Evolutionary conservation across 306 rosid species (phyloP), one percentile per base, ranked within the genome.

Genomic region (Cicer cuneatum): DNA sequence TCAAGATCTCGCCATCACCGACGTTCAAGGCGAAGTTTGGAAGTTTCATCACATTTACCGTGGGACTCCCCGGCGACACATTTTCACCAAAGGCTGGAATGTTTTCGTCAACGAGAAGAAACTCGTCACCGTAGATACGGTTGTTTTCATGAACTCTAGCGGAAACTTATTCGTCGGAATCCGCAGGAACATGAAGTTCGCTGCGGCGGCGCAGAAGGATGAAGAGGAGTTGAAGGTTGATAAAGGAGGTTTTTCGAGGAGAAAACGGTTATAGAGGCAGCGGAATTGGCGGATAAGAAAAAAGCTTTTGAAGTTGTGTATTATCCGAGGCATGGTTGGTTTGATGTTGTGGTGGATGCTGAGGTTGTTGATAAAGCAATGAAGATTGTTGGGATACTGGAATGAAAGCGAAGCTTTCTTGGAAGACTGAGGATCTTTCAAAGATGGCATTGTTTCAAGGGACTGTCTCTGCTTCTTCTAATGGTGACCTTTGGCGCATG

Each of bases 31-130:
- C 10, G 18, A 0, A 19, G 72, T 10, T 8, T 92, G 92, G 96
- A 83, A 66, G 5, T 88, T 92, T 54, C 85, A 92, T 0, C 96
- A 92, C 46, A 88, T 88, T 21, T 89, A 72, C 76, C 83, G 93
- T 6, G 93, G 92, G 0, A 89, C 88, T 1, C 93, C 96, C 3
- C 64, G 87, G 74, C 82, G 93, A 16, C 93, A 92, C 83, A n/a
- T 89, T 80, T 86, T 92, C 2, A 89, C 96, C 15, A 82, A 89
- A 7, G 93, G 92, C 1, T 92, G 96, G 96, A 89, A 89, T 71
- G 84, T 64, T 78, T 92, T 88, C 58, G 90, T 88, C 54, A 84
- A 89, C 75, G 7, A 51, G 38, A 92, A 92, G 88, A 89, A 81
- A 77, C 77, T 92, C 39, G 76, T 90, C 18, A 85, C 96, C 0